Evolutionary conservation across 2,329 filamentous ascomycete species (phyloP), one percentile per base, ranked within the genome.

Genomic region (Penicillium nordicum): DNA sequence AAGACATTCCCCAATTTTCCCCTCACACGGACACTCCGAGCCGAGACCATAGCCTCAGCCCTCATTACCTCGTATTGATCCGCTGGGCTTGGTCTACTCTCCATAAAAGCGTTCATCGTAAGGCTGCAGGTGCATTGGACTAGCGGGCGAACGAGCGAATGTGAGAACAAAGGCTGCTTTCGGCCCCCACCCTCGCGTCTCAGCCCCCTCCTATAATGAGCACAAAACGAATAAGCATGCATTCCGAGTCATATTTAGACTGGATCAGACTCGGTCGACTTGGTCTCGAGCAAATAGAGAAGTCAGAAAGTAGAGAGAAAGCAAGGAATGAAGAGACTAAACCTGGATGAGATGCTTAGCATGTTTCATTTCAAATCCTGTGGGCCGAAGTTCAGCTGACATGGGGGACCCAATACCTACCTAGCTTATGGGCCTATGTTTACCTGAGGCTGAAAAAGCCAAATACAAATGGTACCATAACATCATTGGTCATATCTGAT

Each of bases 101-200:
- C 18, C 48, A 43, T 34, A 34, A 23, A 27, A 46, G 23, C 41
- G 44, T 53, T 55, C 48, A 23, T 56, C 45, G 43, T 63, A 66
- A 65, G 62, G 63, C 63, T 66, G 63, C 62, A 66, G 53, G 56
- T 63, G 59, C 62, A 50, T 60, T 60, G 58, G 44, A 55, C 52
- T 62, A 45, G 55, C 41, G 11, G 30, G 25, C 57, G 55, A 64
- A 65, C 59, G 37, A 63, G 54, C 41, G 44, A 38, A 41, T 47
- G 32, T 30, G 43, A 37, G 37, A 30, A 38, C 51, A 40, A 44
- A 46, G 9, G 29, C 29, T 55, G 41, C n/a, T 42, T 48, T 44
- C 32, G 59, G 59, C 63, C 61, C 61, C 61, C 61, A 63, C 37
- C 5, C 42, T 52, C 23, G 16, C 14, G 57, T 62, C 32, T 49